Evolutionary conservation across 1,139 yeast species (phyloP).

Genomic region (Saccharomyces hybrid): DNA sequence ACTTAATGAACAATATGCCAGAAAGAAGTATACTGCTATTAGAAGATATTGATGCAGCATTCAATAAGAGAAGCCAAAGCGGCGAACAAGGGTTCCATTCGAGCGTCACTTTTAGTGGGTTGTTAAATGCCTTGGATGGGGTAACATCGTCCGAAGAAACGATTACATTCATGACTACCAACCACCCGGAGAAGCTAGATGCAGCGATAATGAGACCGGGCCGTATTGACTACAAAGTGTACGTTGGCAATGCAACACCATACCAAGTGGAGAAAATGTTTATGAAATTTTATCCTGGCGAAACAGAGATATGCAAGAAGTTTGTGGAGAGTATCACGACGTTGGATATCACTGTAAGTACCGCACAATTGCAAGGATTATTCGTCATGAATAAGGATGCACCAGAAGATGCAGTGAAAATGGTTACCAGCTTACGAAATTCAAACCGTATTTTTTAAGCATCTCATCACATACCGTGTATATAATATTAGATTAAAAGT

Average conservation of each 20-base stretch:
- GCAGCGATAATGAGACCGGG: conserved; percentile 86
- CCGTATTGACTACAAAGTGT: conserved; percentile 76
- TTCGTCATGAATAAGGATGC: conserved; percentile 87
- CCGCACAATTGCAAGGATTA: conserved; percentile 92
- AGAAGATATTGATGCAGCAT: conserved; percentile 96
- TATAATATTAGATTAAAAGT: neutral
- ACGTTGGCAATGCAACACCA: conserved; percentile 77
- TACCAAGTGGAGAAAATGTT: conserved; percentile 81
- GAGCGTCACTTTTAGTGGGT: conserved; percentile 95
- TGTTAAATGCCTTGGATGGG: conserved; percentile 90
- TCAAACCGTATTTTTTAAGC: conserved; percentile 7
- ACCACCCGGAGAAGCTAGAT: conserved; percentile 89
- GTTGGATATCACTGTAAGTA: conserved; percentile 58
- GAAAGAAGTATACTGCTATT: conserved; percentile 73
- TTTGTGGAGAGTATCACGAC: conserved; percentile 49
- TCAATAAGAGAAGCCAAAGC: conserved; percentile 69
- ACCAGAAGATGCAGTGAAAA: conserved; percentile 66
- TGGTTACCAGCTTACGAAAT: conserved; percentile 35
- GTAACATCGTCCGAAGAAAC: conserved; percentile 97
- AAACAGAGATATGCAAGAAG: conserved; percentile 48
- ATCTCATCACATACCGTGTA: neutral
- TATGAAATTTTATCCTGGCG: conserved; percentile 72
- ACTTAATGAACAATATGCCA: conserved; percentile 93
- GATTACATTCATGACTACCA: conserved; percentile 94
- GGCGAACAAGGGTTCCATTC: conserved; percentile 68